Percentiles rank a stretch among this genome's conserved stretches.
These are phyloP conservation scores for Ganoderma multipileum DNA, from an alignment of 1,284 basidiomycete species.

Conservation along the genomic window DNA sequence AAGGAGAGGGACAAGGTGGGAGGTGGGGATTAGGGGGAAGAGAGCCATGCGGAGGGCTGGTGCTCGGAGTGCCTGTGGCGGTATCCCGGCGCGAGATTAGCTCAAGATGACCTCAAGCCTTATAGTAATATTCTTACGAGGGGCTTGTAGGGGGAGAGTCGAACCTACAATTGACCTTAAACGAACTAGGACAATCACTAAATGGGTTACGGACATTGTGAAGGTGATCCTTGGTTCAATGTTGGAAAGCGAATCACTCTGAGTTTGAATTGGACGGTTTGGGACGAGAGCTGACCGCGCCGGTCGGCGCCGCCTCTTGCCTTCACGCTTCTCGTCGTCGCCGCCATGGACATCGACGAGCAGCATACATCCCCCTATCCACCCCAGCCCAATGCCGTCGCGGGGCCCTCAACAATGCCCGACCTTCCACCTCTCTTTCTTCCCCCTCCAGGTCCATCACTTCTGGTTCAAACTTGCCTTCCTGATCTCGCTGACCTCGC, in stretches of 20 bases:
- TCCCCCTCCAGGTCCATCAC: constrained; percentile 41
- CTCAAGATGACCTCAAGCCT: constrained; percentile 22
- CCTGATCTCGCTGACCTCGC: constrained; percentile 29
- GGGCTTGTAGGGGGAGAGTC: neutral
- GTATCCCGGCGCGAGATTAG: constrained; percentile 20
- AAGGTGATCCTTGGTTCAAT: neutral
- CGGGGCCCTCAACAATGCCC: constrained; percentile 42
- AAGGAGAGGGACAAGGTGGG: constrained; percentile 12
- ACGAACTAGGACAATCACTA: neutral
- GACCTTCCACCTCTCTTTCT: constrained; percentile 40
- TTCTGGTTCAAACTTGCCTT: constrained; percentile 3
- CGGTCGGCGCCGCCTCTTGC: constrained; percentile 15
- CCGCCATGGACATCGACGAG: constrained; percentile 40
- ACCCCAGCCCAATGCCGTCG: constrained; percentile 41
- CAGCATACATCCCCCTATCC: constrained; percentile 26
- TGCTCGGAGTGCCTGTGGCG: constrained; percentile 11
- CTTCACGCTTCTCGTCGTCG: constrained; percentile 33
- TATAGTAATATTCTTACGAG: neutral
- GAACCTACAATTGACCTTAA: neutral
- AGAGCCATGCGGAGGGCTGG: constrained; percentile 8
- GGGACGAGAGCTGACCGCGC: constrained; percentile 26
- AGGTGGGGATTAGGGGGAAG: constrained; percentile 3
- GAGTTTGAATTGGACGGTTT: constrained; percentile 28
- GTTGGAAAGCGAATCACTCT: constrained; percentile 20
- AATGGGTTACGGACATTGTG: neutral